Evolutionary conservation across 192 early-diverging fungal genomes (phyloP).

Genomic region (Coemansia sp.): DNA sequence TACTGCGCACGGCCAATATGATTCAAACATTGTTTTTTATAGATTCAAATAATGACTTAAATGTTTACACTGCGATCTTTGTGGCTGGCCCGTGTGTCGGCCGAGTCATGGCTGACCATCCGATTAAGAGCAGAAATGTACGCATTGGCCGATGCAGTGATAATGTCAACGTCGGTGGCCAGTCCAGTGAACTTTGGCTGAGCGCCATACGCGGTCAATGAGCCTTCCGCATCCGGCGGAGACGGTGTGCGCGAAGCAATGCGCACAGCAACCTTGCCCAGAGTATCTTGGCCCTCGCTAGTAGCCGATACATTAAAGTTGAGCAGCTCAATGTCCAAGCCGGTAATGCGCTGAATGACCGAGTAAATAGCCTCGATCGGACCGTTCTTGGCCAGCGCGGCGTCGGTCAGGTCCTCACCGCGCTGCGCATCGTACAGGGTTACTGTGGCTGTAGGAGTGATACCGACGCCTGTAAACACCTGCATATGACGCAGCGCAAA

Average conservation of each 20-base stretch:
- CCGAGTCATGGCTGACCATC: conserved; percentile 31
- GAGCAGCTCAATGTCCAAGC: conserved; percentile 71
- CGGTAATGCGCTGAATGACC: conserved; percentile 84
- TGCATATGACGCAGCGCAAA: conserved; percentile 73
- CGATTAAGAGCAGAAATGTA: conserved; percentile 86
- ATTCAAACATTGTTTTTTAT: too few relatives aligned
- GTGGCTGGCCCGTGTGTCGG: conserved; percentile 36
- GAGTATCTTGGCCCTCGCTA: conserved; percentile 81
- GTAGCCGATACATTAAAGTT: conserved; percentile 86
- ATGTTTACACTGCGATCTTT: conserved; percentile 49
- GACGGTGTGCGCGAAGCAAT: conserved; percentile 61
- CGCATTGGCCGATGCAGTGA: conserved; percentile 83
- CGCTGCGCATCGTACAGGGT: conserved; percentile 63
- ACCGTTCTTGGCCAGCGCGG: conserved; percentile 76
- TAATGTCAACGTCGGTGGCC: conserved; percentile 81
- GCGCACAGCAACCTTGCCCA: conserved; percentile 82
- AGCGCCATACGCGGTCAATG: conserved; percentile 25
- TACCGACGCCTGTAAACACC: conserved; percentile 73
- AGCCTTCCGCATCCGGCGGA: conserved; percentile 36
- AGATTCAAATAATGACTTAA: neutral
- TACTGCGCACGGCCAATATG: too few relatives aligned
- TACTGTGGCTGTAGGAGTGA: conserved; percentile 79
- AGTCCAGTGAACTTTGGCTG: conserved; percentile 67
- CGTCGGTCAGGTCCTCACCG: conserved; percentile 61
- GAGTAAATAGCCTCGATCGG: conserved; percentile 88